Evolutionary conservation across 257 asterid genomes (phyloP).

Genomic region (Thymus mandschuricus): DNA sequence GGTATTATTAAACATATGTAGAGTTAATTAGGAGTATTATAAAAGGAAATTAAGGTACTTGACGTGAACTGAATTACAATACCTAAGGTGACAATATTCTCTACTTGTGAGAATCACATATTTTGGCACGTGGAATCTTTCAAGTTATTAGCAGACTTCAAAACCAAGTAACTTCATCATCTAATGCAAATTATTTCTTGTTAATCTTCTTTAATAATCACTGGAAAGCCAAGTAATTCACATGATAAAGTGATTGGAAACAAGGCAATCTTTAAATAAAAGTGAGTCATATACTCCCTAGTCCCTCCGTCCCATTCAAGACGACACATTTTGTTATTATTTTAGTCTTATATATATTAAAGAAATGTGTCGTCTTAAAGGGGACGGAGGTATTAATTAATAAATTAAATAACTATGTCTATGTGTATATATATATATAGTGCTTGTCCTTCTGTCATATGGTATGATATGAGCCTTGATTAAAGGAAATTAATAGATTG

Average conservation of each 20-base stretch:
- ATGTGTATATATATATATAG: background rate
- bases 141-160: background rate
- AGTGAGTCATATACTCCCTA: background rate
- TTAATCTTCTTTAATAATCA: background rate
- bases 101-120: background rate
- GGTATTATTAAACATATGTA: background rate
- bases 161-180: background rate
- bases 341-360: too few relatives aligned
- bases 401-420: background rate
- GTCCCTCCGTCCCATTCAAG: background rate
- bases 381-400: too few relatives aligned
- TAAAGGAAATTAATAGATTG: too few relatives aligned
- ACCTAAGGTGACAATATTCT: background rate
- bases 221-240: constrained; percentile 1
- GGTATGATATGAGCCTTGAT: too few relatives aligned
- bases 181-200: background rate
- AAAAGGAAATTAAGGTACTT: background rate
- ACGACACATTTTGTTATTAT: too few relatives aligned
- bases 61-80: background rate
- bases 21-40: background rate
- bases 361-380: too few relatives aligned
- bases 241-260: constrained; percentile 1
- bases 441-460: background rate
- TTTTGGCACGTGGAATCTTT: background rate
- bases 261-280: background rate